Conservation (phyloP, 345 rosid species). For the Arabis alpina region DNA sequence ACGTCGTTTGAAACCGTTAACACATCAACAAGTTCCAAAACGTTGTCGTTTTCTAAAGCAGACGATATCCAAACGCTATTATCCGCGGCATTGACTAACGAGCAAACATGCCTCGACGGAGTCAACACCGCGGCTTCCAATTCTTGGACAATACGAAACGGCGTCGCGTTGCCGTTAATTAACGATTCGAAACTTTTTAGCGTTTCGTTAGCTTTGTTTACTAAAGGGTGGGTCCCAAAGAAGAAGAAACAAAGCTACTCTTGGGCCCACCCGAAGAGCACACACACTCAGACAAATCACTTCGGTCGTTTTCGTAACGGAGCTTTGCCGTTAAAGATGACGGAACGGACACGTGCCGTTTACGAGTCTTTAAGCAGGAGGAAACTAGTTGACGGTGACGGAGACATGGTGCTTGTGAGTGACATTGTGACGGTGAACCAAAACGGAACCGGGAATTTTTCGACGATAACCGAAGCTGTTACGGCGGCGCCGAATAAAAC, state of each 20-base stretch:
- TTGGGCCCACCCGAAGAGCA: constrained; percentile 37
- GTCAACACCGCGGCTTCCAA: constrained; percentile 52
- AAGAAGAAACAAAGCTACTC: constrained; percentile 38
- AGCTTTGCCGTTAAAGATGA: constrained; percentile 61
- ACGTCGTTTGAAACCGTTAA: constrained; percentile 54
- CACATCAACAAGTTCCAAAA: constrained; percentile 35
- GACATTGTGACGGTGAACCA: constrained; percentile 67
- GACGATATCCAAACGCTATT: constrained; percentile 76
- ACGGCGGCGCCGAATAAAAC: constrained; percentile 76
- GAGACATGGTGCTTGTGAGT: constrained; percentile 47
- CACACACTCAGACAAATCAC: constrained; percentile 35
- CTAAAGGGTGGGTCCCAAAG: constrained; percentile 78
- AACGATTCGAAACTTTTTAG: constrained; percentile 79
- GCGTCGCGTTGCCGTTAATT: constrained; percentile 54
- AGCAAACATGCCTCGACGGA: constrained; percentile 77
- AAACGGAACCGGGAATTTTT: constrained; percentile 78
- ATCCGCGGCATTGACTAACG: constrained; percentile 79
- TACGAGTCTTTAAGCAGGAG: constrained; percentile 63
- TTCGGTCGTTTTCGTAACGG: constrained; percentile 53
- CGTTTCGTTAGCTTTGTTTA: constrained; percentile 72
- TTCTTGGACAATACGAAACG: constrained; percentile 58
- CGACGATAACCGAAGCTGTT: constrained; percentile 71
- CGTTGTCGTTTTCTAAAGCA: constrained; percentile 49
- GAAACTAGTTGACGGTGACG: constrained; percentile 51
- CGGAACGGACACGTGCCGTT: constrained; percentile 51